phyloP scores from a whole-genome alignment of 2,329 filamentous ascomycete species.

The Microcera coccophila region DNA sequence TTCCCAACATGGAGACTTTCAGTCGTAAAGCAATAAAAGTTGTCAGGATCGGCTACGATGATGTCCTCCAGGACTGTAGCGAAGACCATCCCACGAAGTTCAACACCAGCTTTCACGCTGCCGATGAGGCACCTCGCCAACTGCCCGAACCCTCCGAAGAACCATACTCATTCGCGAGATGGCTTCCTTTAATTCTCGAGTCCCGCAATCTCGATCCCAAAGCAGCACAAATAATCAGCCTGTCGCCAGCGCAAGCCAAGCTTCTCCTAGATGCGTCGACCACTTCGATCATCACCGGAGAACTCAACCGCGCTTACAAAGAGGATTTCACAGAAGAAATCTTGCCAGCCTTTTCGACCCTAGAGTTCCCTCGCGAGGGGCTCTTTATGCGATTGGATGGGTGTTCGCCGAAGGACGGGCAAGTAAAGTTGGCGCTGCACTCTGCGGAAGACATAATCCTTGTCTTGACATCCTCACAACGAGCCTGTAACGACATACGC shows the following conservation, averaged over 20 bases:
- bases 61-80: slow-evolving; percentile 11
- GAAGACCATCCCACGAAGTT: slow-evolving; percentile 20
- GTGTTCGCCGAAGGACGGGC: slow-evolving; percentile 43
- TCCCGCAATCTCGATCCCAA: slow-evolving; percentile 28
- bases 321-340: slow-evolving; percentile 34
- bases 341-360: slow-evolving; percentile 19
- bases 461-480: slow-evolving; percentile 36
- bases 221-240: slow-evolving; percentile 27
- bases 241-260: slow-evolving; percentile 27
- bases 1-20: too few relatives aligned
- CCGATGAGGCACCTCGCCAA: slow-evolving; percentile 26
- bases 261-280: slow-evolving; percentile 29
- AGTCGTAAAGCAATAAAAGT: slow-evolving; percentile 14
- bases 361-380: slow-evolving; percentile 31
- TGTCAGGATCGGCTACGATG: slow-evolving; percentile 8
- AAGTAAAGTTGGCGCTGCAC: slow-evolving; percentile 22
- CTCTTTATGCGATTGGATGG: slow-evolving; percentile 42
- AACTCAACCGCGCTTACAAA: slow-evolving; percentile 27
- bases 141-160: slow-evolving; percentile 27
- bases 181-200: slow-evolving; percentile 38
- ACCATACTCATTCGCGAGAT: slow-evolving; percentile 39
- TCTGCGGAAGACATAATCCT: slow-evolving; percentile 33
- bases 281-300: slow-evolving; percentile 30
- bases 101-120: slow-evolving; percentile 26
- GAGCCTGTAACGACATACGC: slow-evolving; percentile 34